These are phyloP conservation scores for Tuber melanosporum DNA, from an alignment of 495 filamentous ascomycete genomes.

Conservation along the genomic window DNA sequence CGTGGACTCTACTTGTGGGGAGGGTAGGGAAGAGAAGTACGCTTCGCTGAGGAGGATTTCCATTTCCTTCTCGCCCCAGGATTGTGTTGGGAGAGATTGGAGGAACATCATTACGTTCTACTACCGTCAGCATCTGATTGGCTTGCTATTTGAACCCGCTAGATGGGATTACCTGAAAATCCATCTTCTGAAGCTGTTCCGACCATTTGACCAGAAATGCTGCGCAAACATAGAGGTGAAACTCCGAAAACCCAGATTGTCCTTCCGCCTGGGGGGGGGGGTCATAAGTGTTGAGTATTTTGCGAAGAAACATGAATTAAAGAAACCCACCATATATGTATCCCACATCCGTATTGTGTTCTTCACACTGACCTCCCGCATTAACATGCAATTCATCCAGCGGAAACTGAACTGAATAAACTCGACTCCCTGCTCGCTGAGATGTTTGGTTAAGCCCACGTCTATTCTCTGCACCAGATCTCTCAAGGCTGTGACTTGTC, in stretches of 20 bases:
- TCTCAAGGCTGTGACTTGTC: slow-evolving; percentile 79
- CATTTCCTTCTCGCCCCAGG: slow-evolving; percentile 97
- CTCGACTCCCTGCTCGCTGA: slow-evolving; percentile 84
- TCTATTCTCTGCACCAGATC: slow-evolving; percentile 90
- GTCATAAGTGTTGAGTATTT: background rate
- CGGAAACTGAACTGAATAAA: slow-evolving; percentile 99
- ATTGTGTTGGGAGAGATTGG: slow-evolving; percentile 85
- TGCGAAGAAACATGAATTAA: background rate
- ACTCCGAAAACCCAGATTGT: slow-evolving; percentile 85
- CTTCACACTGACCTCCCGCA: slow-evolving; percentile 91
- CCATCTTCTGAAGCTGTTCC: slow-evolving; percentile 89
- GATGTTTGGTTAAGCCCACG: slow-evolving; percentile 70
- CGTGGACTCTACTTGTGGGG: slow-evolving; percentile 6
- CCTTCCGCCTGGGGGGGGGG: slow-evolving; percentile 71
- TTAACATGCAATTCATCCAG: slow-evolving; percentile 99
- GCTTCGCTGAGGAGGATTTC: slow-evolving; percentile 86
- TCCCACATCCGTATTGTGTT: slow-evolving; percentile 99
- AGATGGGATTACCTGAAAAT: slow-evolving; percentile 58
- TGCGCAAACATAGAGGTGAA: slow-evolving; percentile 96
- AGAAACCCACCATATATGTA: slow-evolving; percentile 75
- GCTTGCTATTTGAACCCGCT: slow-evolving; percentile 1
- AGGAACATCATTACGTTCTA: slow-evolving; percentile 99
- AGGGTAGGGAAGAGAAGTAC: slow-evolving; percentile 44
- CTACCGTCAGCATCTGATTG: background rate
- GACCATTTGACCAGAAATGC: slow-evolving; percentile 99